Evolutionary conservation across 1,139 yeast genomes (phyloP).

Genomic region (Candida albicans): DNA sequence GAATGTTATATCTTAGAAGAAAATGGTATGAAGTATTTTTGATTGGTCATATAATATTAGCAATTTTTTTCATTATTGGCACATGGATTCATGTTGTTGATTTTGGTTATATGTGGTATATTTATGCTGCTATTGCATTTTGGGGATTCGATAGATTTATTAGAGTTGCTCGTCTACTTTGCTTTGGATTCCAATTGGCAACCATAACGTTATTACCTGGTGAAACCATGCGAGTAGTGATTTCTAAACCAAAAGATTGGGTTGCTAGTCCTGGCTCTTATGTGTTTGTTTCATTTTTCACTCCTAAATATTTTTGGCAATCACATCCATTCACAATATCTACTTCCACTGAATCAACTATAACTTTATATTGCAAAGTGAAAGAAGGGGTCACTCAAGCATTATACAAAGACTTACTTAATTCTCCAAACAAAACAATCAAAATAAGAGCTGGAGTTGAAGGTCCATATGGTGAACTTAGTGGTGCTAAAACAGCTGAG

Average conservation of each 20-base stretch:
- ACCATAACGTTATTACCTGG: constrained; percentile 42
- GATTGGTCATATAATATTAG: constrained; percentile 58
- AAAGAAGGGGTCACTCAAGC: constrained; percentile 40
- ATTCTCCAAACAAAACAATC: constrained; percentile 24
- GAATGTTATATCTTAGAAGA: constrained; percentile 53
- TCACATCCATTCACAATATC: constrained; percentile 66
- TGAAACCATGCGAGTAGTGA: constrained; percentile 42
- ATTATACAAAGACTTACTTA: constrained; percentile 28
- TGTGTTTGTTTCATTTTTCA: constrained; percentile 56
- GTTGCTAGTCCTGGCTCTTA: constrained; percentile 55
- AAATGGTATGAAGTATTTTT: constrained; percentile 65
- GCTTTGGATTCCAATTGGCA: constrained; percentile 52
- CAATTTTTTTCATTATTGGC: constrained; percentile 53
- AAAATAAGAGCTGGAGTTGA: constrained; percentile 36
- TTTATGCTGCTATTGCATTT: constrained; percentile 53
- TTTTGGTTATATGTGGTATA: constrained; percentile 51
- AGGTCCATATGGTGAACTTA: constrained; percentile 40
- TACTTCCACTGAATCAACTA: constrained; percentile 27
- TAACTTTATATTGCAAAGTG: constrained; percentile 30
- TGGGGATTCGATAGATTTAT: constrained; percentile 63
- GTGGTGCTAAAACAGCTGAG: constrained; percentile 28
- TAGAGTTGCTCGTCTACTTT: constrained; percentile 47
- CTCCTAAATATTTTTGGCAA: constrained; percentile 62
- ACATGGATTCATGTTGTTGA: constrained; percentile 59
- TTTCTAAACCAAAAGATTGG: constrained; percentile 44